Conservation (phyloP, 768 basidiomycete species). For the Leccinum sublutescens region DNA sequence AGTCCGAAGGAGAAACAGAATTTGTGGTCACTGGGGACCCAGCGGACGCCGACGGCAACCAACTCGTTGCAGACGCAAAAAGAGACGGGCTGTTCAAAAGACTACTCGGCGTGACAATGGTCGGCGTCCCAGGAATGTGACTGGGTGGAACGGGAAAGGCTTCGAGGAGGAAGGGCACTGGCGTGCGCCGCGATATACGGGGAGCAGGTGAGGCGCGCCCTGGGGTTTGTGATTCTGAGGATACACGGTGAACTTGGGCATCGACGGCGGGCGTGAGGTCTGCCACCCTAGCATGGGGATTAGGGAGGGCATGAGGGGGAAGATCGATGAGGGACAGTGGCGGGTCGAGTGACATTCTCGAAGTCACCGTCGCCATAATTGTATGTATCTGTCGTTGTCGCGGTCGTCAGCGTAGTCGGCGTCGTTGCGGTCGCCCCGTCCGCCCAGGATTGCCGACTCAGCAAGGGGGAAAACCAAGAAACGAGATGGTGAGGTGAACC, state of each 20-base stretch:
- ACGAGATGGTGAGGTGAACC: constrained; percentile 8
- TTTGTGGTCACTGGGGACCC: constrained; percentile 4
- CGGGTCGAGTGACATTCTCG: constrained; percentile 21
- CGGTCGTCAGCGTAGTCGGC: constrained; percentile 8
- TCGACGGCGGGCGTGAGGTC: constrained; percentile 13
- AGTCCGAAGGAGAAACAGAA: not conserved
- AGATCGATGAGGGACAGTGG: constrained; percentile 7
- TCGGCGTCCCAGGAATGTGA: constrained; percentile 30
- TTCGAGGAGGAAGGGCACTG: constrained; percentile 36
- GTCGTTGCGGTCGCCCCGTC: constrained; percentile 18
- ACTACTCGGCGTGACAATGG: constrained; percentile 1
- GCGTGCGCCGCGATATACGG: constrained; percentile 31
- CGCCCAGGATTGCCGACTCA: constrained; percentile 8
- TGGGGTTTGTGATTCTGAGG: constrained; percentile 25
- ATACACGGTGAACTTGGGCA: constrained; percentile 19
- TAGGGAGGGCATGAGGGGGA: constrained; percentile 17
- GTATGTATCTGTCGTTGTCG: not conserved
- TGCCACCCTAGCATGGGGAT: constrained; percentile 10
- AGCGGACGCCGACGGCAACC: constrained; percentile 8
- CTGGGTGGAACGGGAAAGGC: constrained; percentile 38
- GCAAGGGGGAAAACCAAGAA: constrained; percentile 24
- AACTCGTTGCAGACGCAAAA: constrained; percentile 9
- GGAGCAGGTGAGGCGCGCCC: constrained; percentile 27
- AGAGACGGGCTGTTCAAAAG: constrained; percentile 14
- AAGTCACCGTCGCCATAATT: constrained; percentile 18